phyloP scores from a whole-genome alignment of 306 rosid genomes.

The Oemleria cerasiformis region DNA sequence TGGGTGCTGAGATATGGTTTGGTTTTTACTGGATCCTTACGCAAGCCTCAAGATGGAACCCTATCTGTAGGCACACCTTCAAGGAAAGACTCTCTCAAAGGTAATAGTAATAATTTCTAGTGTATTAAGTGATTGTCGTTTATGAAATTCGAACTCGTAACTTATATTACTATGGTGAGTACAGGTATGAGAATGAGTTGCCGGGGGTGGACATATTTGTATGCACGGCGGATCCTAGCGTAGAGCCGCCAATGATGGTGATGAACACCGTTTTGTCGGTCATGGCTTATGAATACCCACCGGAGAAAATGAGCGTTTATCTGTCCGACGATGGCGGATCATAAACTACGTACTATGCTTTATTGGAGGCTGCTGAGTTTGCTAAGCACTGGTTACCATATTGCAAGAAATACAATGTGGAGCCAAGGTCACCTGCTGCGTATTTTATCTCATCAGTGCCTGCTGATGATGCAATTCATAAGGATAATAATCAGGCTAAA shows the following conservation, averaged over 20 bases:
- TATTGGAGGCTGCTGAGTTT: constrained; percentile 34
- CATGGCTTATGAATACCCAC: constrained; percentile 38
- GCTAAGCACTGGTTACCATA: constrained; percentile 43
- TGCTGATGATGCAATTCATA: not conserved
- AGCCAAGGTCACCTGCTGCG: constrained; percentile 35
- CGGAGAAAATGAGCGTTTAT: constrained; percentile 40
- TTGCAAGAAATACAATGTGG: constrained; percentile 37
- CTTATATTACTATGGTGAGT: not conserved
- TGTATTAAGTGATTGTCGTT: no score
- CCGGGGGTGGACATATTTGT: constrained; percentile 46
- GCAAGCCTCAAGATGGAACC: constrained; percentile 58
- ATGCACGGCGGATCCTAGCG: constrained; percentile 40
- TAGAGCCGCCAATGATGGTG: constrained; percentile 41
- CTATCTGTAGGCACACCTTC: constrained; percentile 40
- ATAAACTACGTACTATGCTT: constrained; percentile 20
- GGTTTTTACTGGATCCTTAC: constrained; percentile 62
- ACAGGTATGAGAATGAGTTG: constrained; percentile 36
- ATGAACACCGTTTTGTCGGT: constrained; percentile 43
- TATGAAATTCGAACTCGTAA: not conserved
- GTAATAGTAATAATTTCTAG: no score
- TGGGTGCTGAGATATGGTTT: constrained; percentile 64
- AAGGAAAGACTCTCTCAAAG: constrained; percentile 49
- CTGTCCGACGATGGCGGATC: constrained; percentile 45
- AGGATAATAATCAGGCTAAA: not conserved
- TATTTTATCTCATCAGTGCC: constrained; percentile 24